A percentile compares a stretch with the other conserved stretches of the same genome.
Evolutionary conservation across 2,329 filamentous ascomycete genomes (phyloP).

Genomic region (Venturia carpophila): DNA sequence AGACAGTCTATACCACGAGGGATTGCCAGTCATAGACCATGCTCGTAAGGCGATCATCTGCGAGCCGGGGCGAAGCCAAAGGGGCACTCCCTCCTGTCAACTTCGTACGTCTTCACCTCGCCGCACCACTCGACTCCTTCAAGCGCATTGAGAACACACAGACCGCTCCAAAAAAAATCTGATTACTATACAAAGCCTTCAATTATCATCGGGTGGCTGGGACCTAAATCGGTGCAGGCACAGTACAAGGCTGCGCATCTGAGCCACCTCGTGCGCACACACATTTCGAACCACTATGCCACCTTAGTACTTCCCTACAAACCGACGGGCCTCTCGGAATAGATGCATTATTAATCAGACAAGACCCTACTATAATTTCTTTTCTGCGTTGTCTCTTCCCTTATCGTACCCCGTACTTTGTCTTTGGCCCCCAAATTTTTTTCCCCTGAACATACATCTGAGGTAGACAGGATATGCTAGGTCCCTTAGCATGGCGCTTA

Average conservation of each 20-base stretch:
- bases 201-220: neutral
- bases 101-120: neutral
- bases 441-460: neutral
- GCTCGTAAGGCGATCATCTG: neutral
- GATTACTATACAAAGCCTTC: neutral
- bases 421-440: neutral
- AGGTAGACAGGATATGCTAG: neutral
- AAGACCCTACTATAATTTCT: neutral
- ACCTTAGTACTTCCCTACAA: neutral
- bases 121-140: neutral
- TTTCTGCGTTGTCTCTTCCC: neutral
- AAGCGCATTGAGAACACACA: neutral
- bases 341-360: neutral
- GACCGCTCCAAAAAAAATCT: neutral
- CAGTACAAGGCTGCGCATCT: conserved; percentile 7
- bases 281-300: neutral
- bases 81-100: neutral
- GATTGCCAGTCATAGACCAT: neutral
- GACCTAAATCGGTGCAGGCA: neutral
- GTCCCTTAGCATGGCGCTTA: conserved; percentile 10
- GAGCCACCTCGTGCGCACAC: conserved; percentile 10
- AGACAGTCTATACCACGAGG: neutral
- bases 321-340: neutral
- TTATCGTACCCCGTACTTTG: neutral
- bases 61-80: neutral